A percentile compares a stretch with the other conserved stretches of the same genome.
phyloP scores from a whole-genome alignment of 345 rosid genomes.

The Populus davidiana region DNA sequence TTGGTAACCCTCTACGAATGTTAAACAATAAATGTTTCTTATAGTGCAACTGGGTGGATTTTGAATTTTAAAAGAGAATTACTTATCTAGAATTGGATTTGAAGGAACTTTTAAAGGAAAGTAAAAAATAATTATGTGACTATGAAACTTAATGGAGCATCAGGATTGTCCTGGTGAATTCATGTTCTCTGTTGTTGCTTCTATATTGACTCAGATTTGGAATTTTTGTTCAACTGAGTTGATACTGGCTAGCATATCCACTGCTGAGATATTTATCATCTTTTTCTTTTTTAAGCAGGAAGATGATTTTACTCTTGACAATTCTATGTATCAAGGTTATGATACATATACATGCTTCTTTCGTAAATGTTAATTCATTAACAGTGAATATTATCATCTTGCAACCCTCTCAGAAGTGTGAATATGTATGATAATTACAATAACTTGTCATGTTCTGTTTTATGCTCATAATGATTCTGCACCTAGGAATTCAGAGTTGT shows the following conservation, averaged over 20 bases:
- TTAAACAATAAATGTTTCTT: not conserved
- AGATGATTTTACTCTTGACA: not conserved
- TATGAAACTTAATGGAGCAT: not conserved
- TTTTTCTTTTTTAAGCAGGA: not conserved
- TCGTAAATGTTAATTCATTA: no score
- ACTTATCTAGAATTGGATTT: not conserved
- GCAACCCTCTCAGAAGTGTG: not conserved
- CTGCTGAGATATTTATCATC: not conserved
- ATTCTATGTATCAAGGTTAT: not conserved
- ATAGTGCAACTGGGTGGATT: not conserved
- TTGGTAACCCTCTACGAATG: not conserved
- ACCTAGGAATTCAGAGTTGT: not conserved
- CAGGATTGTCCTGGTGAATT: not conserved
- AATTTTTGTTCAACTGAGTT: not conserved
- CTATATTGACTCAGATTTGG: not conserved
- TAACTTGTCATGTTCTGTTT: not conserved
- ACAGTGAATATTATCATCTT: not conserved
- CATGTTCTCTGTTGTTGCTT: not conserved
- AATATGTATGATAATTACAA: not conserved
- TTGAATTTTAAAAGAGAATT: not conserved
- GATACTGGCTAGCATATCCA: not conserved
- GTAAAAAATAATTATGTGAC: not conserved
- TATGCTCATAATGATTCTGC: not conserved
- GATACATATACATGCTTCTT: not conserved
- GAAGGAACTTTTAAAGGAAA: not conserved